These are phyloP conservation scores for Penicillium griseofulvum DNA, from an alignment of 2,329 filamentous ascomycete species.

Conservation along the genomic window DNA sequence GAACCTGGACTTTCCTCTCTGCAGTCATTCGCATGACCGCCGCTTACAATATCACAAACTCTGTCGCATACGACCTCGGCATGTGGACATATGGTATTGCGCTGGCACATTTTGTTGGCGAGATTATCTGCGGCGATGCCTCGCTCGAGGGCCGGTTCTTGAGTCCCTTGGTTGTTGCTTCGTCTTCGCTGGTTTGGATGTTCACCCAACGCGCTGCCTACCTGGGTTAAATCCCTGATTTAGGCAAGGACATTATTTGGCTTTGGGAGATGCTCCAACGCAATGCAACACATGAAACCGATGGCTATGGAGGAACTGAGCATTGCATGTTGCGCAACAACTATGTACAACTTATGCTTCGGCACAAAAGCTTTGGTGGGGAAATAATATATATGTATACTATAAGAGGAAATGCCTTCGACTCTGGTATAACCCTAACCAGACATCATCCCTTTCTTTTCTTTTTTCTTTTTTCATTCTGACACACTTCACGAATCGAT, in stretches of 20 bases:
- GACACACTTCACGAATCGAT: constrained; percentile 29
- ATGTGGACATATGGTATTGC: constrained; percentile 80
- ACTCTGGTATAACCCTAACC: neutral
- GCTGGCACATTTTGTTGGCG: constrained; percentile 71
- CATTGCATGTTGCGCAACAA: neutral
- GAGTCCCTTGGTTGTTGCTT: constrained; percentile 59
- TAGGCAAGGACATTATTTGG: neutral
- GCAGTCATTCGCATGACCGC: constrained; percentile 77
- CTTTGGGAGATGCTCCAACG: neutral
- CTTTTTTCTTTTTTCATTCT: neutral
- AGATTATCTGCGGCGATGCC: constrained; percentile 76
- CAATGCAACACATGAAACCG: neutral
- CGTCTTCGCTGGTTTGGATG: constrained; percentile 61
- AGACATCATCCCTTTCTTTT: neutral
- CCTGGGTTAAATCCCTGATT: constrained; percentile 19
- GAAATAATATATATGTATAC: neutral
- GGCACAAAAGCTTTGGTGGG: neutral
- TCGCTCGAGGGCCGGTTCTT: constrained; percentile 60
- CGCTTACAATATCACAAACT: constrained; percentile 74
- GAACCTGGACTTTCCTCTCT: constrained; percentile 81
- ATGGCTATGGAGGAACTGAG: neutral
- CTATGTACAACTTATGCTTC: neutral
- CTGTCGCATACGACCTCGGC: constrained; percentile 73
- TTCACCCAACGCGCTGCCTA: constrained; percentile 52
- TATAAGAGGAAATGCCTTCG: neutral